Conservation (phyloP, 768 basidiomycete species). For the Macrolepiota dolichaula region DNA sequence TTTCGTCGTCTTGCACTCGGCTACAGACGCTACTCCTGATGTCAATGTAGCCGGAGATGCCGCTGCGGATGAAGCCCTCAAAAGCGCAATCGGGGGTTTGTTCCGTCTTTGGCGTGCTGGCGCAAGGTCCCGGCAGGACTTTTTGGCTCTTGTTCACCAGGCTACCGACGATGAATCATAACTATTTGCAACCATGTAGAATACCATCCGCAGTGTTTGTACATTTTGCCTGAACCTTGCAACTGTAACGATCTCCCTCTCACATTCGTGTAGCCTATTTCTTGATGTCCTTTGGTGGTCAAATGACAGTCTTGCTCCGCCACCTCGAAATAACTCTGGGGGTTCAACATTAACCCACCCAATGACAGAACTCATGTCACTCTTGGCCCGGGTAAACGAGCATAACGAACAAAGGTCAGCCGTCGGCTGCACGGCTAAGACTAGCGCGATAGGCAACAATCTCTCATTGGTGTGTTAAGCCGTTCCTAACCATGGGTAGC, state of each 20-base stretch:
- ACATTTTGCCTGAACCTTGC: not conserved
- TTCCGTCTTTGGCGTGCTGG: slow-evolving; percentile 57
- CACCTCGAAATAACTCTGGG: not conserved
- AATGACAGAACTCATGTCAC: not conserved
- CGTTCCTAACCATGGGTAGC: not conserved
- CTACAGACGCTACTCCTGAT: slow-evolving; percentile 16
- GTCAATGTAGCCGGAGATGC: slow-evolving; percentile 11
- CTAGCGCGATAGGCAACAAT: not conserved
- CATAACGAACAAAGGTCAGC: not conserved
- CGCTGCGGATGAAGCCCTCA: slow-evolving; percentile 37
- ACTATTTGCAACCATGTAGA: not conserved
- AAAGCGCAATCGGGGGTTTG: slow-evolving; percentile 50
- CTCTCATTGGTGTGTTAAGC: not conserved
- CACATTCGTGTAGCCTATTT: not conserved
- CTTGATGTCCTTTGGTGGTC: not conserved
- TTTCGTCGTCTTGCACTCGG: slow-evolving; percentile 16
- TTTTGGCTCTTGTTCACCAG: slow-evolving; percentile 34
- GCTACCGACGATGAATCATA: slow-evolving; percentile 21
- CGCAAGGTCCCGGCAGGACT: slow-evolving; percentile 23
- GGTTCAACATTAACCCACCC: not conserved
- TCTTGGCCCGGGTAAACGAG: not conserved
- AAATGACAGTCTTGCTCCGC: not conserved
- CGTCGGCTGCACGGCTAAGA: not conserved
- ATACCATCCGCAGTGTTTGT: not conserved
- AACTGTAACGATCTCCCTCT: not conserved